Percentiles rank a stretch among this genome's conserved stretches.
These are phyloP conservation scores for Acanthamoeba triangularis DNA, from an alignment of 208 protist genomes.

Conservation along the genomic window DNA sequence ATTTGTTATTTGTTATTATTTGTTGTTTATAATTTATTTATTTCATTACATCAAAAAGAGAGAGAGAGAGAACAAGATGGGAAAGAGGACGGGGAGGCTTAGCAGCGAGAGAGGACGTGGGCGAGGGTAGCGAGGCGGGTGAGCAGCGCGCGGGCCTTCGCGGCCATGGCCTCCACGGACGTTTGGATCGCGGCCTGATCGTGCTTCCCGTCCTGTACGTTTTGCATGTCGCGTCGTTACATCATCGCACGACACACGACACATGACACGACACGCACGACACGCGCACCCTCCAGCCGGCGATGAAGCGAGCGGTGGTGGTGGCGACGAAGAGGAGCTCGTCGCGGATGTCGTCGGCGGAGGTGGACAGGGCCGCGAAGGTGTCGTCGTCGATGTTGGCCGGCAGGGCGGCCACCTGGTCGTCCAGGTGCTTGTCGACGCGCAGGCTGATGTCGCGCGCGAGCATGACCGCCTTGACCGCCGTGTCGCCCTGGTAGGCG, in stretches of 20 bases:
- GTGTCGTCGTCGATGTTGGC: background rate
- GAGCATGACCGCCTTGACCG: background rate
- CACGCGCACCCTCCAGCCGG: background rate
- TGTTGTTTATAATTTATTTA: no score
- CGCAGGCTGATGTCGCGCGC: constrained; percentile 16
- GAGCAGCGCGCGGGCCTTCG: background rate
- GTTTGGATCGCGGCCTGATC: background rate
- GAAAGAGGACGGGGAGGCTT: background rate
- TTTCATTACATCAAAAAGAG: no score
- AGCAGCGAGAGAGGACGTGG: background rate
- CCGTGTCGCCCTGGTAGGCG: background rate
- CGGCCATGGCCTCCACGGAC: background rate
- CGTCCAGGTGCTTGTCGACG: background rate
- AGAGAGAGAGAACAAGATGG: no score
- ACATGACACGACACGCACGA: background rate
- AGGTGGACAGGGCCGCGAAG: background rate
- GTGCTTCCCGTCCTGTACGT: background rate
- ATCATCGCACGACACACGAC: no score
- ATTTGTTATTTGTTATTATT: no score
- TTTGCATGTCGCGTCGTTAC: background rate
- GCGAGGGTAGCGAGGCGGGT: background rate
- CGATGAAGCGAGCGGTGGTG: background rate
- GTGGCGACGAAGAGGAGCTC: constrained; percentile 18
- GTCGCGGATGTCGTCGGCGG: background rate
- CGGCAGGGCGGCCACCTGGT: background rate